These are phyloP conservation scores for Marchantia polymorpha DNA, from an alignment of 225 moss, liverwort and hornwort species.

Conservation along the genomic window DNA sequence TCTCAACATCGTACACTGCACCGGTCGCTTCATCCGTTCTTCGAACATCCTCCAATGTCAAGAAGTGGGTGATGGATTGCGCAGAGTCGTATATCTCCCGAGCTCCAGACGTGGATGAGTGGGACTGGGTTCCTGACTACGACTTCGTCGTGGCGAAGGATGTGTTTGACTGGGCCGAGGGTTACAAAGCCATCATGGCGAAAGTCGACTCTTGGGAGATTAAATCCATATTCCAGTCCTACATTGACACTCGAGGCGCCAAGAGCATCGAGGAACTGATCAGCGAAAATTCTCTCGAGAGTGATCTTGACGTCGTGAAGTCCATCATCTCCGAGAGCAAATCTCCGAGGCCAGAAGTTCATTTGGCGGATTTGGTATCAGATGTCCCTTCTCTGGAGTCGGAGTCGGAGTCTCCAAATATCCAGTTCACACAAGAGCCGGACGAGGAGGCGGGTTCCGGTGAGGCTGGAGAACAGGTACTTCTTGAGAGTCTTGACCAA, in stretches of 20 bases:
- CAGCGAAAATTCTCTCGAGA: constrained; percentile 3
- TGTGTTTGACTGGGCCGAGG: constrained; percentile 31
- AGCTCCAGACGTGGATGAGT: constrained; percentile 28
- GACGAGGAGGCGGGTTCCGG: not conserved
- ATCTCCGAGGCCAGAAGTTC: not conserved
- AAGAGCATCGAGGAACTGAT: not conserved
- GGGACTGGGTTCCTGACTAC: constrained; percentile 45
- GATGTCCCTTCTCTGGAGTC: not conserved
- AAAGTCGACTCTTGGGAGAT: constrained; percentile 14
- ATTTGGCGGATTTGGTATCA: not conserved
- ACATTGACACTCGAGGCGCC: not conserved
- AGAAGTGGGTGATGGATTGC: constrained; percentile 3
- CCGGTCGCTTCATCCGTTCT: not conserved
- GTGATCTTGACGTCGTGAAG: not conserved
- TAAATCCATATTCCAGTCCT: constrained; percentile 13
- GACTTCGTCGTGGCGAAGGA: constrained; percentile 40
- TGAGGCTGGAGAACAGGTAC: not conserved
- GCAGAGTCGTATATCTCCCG: constrained; percentile 8
- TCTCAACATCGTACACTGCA: constrained; percentile 3
- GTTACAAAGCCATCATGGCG: constrained; percentile 20
- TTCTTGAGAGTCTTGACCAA: constrained; percentile 22
- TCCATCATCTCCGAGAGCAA: constrained; percentile 4
- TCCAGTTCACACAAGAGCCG: constrained; percentile 8
- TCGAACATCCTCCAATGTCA: constrained; percentile 10
- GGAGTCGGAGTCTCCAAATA: constrained; percentile 3